Conservation (phyloP, 2,329 filamentous ascomycete genomes). For the Aspergillus sp. region DNA sequence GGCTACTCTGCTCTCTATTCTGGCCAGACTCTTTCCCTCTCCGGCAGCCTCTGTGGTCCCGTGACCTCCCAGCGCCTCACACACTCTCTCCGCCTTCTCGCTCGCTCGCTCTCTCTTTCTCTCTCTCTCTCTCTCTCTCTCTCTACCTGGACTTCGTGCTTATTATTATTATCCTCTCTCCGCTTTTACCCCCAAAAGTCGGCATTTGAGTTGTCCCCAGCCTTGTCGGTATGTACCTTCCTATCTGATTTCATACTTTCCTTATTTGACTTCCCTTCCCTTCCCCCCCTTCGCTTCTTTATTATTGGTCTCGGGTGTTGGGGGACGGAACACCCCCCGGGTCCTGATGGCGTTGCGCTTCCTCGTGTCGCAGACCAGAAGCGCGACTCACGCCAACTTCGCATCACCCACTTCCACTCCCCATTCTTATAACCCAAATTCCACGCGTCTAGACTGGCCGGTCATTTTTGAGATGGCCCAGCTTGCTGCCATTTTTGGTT, state of each 20-base stretch:
- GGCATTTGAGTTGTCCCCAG: slow-evolving; percentile 30
- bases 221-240: slow-evolving; percentile 35
- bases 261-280: slow-evolving; percentile 1
- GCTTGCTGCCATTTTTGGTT: neutral
- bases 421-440: slow-evolving; percentile 5
- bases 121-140: slow-evolving; percentile 12
- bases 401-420: neutral
- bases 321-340: slow-evolving; percentile 4
- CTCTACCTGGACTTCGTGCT: too few species aligned
- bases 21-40: too few species aligned
- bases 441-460: slow-evolving; percentile 20
- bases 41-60: slow-evolving; percentile 14
- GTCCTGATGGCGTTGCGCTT: slow-evolving; percentile 11
- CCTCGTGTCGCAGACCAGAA: slow-evolving; percentile 17
- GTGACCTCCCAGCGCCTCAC: slow-evolving; percentile 15
- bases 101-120: slow-evolving; percentile 27
- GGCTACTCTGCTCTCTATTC: too few species aligned
- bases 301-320: slow-evolving; percentile 1
- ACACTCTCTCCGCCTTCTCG: slow-evolving; percentile 14
- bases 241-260: slow-evolving; percentile 1
- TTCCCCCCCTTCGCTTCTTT: slow-evolving; percentile 1
- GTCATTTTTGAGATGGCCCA: slow-evolving; percentile 1
- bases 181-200: slow-evolving; percentile 13
- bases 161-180: too few species aligned
- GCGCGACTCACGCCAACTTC: slow-evolving; percentile 12